Conservation (phyloP, 306 rosid genomes). For the Castanea crenata region DNA sequence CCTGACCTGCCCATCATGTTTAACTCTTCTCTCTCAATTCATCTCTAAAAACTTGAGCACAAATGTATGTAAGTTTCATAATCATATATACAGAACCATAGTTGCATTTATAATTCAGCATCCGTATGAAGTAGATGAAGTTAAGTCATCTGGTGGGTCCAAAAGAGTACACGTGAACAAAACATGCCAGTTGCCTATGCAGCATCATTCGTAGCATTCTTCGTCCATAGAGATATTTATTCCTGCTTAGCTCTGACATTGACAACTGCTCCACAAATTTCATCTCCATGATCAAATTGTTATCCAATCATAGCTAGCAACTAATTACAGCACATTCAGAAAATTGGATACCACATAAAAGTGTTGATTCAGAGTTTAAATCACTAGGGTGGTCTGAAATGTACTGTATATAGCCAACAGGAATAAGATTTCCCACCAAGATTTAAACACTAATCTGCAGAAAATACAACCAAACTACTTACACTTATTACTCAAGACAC, state of each 20-base stretch:
- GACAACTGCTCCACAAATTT: constrained; percentile 93
- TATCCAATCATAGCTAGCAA: constrained; percentile 85
- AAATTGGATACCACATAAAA: not conserved
- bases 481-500: too few species aligned
- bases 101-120: too few species aligned
- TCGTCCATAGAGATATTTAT: constrained; percentile 76
- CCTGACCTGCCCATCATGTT: not conserved
- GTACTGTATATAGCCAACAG: too few species aligned
- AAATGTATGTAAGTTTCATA: too few species aligned
- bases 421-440: too few species aligned
- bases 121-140: too few species aligned
- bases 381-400: too few species aligned
- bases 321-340: constrained; percentile 36
- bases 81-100: too few species aligned
- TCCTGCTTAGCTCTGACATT: constrained; percentile 63
- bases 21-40: not conserved
- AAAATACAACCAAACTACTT: too few species aligned
- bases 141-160: too few species aligned
- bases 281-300: constrained; percentile 94
- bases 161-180: not conserved
- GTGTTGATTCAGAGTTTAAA: too few species aligned
- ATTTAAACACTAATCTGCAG: too few species aligned
- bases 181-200: constrained; percentile 64
- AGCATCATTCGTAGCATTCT: constrained; percentile 75
- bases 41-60: not conserved